phyloP scores from a whole-genome alignment of 495 filamentous ascomycete genomes.

The Hypoxylon subgilvum region DNA sequence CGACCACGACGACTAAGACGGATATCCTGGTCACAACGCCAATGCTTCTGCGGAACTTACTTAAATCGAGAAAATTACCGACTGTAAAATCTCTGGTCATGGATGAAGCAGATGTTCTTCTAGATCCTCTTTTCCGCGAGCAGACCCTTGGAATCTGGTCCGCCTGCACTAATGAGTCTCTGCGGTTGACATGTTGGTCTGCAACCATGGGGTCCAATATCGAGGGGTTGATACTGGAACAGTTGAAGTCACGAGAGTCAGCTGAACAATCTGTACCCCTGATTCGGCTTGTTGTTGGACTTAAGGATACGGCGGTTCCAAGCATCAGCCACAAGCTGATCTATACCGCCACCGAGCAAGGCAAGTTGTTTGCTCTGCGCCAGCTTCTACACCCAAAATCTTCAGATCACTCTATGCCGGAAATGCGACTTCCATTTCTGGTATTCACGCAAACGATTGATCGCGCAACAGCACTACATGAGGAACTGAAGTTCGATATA shows the following conservation, averaged over 20 bases:
- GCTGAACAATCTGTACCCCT: conserved; percentile 55
- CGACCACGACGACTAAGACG: conserved; percentile 63
- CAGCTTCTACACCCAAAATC: conserved; percentile 86
- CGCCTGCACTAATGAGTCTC: conserved; percentile 66
- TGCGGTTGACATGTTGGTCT: conserved; percentile 86
- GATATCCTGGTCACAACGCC: conserved; percentile 93
- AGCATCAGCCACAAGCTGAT: conserved; percentile 87
- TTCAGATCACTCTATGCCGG: conserved; percentile 58
- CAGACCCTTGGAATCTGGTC: conserved; percentile 90
- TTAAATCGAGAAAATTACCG: conserved; percentile 65
- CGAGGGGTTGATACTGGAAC: conserved; percentile 69
- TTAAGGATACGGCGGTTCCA: conserved; percentile 93
- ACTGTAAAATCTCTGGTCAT: conserved; percentile 75
- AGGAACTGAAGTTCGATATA: conserved; percentile 94
- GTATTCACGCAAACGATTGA: conserved; percentile 95
- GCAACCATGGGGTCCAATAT: conserved; percentile 95
- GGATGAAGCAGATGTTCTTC: conserved; percentile 93
- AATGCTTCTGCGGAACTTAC: conserved; percentile 73
- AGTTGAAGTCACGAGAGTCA: conserved; percentile 63
- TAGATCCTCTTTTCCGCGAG: conserved; percentile 87
- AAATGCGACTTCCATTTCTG: conserved; percentile 84
- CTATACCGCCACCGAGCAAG: conserved; percentile 90
- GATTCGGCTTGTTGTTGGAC: conserved; percentile 84
- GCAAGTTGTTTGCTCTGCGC: conserved; percentile 89
- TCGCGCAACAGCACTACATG: conserved; percentile 82